phyloP scores from a whole-genome alignment of 176 grass and related monocot species.

The Raddia distichophylla region DNA sequence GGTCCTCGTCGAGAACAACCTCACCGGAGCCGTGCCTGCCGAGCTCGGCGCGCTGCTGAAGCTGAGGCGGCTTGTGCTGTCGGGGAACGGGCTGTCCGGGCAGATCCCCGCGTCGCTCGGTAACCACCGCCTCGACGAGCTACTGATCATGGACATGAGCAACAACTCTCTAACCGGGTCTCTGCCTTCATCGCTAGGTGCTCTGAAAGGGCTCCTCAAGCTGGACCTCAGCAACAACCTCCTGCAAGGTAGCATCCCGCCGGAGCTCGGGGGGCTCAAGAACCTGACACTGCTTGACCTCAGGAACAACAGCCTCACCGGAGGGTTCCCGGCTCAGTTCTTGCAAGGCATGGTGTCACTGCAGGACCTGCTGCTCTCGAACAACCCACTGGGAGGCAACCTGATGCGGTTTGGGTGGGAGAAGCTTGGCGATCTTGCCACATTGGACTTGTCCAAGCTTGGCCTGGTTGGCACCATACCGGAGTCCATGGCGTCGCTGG shows the following conservation, averaged over 20 bases:
- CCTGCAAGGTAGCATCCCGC: conserved; percentile 58
- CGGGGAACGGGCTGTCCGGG: conserved; percentile 65
- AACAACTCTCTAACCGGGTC: conserved; percentile 57
- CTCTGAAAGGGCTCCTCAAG: conserved; percentile 66
- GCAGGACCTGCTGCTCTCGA: conserved; percentile 76
- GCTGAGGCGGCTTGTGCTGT: conserved; percentile 73
- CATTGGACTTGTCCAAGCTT: conserved; percentile 64
- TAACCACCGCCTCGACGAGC: conserved; percentile 33
- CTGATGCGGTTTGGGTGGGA: conserved; percentile 50
- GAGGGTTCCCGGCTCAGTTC: conserved; percentile 37
- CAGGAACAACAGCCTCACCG: conserved; percentile 78
- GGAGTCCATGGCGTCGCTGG: conserved; percentile 54
- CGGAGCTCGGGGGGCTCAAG: conserved; percentile 51
- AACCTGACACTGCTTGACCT: conserved; percentile 77
- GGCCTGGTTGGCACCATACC: conserved; percentile 62
- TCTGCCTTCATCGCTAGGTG: conserved; percentile 68
- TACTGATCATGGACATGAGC: conserved; percentile 68
- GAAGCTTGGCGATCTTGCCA: conserved; percentile 54
- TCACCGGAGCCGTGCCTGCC: conserved; percentile 55
- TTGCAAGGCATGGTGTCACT: conserved; percentile 52
- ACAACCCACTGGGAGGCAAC: conserved; percentile 67
- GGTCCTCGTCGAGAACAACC: conserved; percentile 74
- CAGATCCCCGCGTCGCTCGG: conserved; percentile 64
- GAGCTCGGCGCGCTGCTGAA: conserved; percentile 54
- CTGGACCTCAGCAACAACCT: conserved; percentile 85